phyloP scores from a whole-genome alignment of 75 land plant species.

The Sequoiadendron giganteum region DNA sequence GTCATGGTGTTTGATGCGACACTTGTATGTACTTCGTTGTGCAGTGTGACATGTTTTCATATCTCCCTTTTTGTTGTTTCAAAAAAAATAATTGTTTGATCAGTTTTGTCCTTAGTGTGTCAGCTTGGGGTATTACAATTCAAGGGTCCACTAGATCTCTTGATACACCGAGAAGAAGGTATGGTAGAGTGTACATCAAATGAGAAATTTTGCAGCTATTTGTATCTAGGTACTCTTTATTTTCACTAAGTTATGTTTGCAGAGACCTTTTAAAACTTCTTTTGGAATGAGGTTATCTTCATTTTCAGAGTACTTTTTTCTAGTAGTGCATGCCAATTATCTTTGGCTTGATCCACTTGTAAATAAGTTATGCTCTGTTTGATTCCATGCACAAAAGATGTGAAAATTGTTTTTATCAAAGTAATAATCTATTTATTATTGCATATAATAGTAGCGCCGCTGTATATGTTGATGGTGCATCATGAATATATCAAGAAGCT shows the following conservation, averaged over 20 bases:
- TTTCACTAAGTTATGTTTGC: neutral
- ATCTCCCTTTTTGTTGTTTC: no score
- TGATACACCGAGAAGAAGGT: neutral
- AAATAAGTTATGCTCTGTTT: neutral
- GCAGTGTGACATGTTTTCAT: no score
- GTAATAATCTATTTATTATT: neutral
- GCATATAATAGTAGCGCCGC: neutral
- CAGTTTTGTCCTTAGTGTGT: no score
- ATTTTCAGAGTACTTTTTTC: neutral
- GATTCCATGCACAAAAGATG: neutral
- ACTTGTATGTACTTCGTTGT: no score
- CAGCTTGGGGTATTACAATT: no score
- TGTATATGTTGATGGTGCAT: neutral
- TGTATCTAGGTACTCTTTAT: no score
- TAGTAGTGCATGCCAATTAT: neutral
- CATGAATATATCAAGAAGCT: neutral
- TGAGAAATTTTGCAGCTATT: neutral
- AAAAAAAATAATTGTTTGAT: no score
- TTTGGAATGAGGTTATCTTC: neutral
- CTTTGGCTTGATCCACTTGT: neutral
- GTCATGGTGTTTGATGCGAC: no score
- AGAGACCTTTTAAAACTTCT: neutral
- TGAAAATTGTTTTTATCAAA: neutral
- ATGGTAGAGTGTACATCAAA: neutral
- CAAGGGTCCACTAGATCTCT: neutral